These are phyloP conservation scores for Penicillium angulare DNA, from an alignment of 495 filamentous ascomycete species.

Conservation along the genomic window DNA sequence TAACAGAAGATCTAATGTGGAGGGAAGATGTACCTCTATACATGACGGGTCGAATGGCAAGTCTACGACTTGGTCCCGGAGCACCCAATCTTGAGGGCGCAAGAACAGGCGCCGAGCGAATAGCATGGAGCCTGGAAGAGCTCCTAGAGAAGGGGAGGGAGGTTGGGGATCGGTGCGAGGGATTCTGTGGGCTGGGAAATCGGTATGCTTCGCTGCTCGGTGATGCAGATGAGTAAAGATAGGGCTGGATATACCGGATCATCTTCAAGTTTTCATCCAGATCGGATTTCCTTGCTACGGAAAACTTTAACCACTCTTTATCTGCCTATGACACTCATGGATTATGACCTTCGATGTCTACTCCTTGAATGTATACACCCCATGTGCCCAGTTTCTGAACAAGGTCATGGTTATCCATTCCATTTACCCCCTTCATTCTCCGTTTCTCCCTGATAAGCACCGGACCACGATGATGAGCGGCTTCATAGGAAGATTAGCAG, in stretches of 20 bases:
- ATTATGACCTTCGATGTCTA: neutral
- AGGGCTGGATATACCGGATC: conserved; percentile 3
- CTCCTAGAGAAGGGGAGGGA: conserved; percentile 31
- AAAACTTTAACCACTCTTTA: too few species aligned
- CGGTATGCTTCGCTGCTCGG: conserved; percentile 30
- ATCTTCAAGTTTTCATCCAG: neutral
- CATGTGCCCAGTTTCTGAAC: neutral
- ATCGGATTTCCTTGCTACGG: neutral
- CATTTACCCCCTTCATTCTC: conserved; percentile 33
- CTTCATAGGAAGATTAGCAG: conserved; percentile 2
- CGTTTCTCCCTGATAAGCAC: conserved; percentile 6
- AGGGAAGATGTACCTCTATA: conserved; percentile 58
- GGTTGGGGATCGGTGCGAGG: conserved; percentile 25
- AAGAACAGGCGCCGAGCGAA: conserved; percentile 60
- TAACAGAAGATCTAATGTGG: conserved; percentile 66
- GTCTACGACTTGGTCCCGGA: conserved; percentile 57
- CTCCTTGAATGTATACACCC: neutral
- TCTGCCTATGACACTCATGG: neutral
- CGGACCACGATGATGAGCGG: conserved; percentile 6
- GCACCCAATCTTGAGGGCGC: conserved; percentile 63
- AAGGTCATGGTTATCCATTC: conserved; percentile 16
- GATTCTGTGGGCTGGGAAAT: conserved; percentile 35
- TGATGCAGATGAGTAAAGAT: conserved; percentile 5
- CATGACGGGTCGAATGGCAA: conserved; percentile 57
- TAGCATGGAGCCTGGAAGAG: conserved; percentile 59